A percentile compares a stretch with the other conserved stretches of the same genome.
Evolutionary conservation across 2,329 filamentous ascomycete genomes (phyloP).

Genomic region (Phaeosphaeria sp.): DNA sequence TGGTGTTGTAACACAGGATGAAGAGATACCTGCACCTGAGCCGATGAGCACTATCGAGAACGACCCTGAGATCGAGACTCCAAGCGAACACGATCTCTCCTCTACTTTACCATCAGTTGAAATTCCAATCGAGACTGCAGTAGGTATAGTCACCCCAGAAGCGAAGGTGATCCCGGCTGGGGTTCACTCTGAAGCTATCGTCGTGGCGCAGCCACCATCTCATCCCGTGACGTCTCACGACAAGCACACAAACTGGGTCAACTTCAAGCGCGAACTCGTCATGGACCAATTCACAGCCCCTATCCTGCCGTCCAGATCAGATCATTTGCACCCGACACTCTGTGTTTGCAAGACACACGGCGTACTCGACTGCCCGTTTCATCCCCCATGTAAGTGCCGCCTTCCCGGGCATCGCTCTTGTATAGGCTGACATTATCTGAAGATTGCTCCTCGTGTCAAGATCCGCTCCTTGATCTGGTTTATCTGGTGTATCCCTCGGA

Average conservation of each 20-base stretch:
- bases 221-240: constrained; percentile 1
- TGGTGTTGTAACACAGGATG: not conserved
- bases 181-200: not conserved
- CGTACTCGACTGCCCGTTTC: constrained; percentile 30
- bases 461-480: constrained; percentile 26
- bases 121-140: not conserved
- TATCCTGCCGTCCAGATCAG: not conserved
- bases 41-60: too few relatives aligned
- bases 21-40: not conserved
- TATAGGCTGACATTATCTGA: not conserved
- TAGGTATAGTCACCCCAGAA: not conserved
- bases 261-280: constrained; percentile 14
- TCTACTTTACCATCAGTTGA: not conserved
- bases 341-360: constrained; percentile 21
- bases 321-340: constrained; percentile 9
- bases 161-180: not conserved
- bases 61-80: not conserved
- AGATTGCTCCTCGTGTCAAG: constrained; percentile 20
- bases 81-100: not conserved
- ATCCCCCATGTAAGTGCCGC: constrained; percentile 21
- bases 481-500: constrained; percentile 24
- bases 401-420: not conserved
- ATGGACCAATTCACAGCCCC: constrained; percentile 25
- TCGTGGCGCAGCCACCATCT: constrained; percentile 2
- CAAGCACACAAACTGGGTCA: constrained; percentile 29